phyloP scores from a whole-genome alignment of 2,329 filamentous ascomycete genomes.

The Colletotrichum chlorophyti region DNA sequence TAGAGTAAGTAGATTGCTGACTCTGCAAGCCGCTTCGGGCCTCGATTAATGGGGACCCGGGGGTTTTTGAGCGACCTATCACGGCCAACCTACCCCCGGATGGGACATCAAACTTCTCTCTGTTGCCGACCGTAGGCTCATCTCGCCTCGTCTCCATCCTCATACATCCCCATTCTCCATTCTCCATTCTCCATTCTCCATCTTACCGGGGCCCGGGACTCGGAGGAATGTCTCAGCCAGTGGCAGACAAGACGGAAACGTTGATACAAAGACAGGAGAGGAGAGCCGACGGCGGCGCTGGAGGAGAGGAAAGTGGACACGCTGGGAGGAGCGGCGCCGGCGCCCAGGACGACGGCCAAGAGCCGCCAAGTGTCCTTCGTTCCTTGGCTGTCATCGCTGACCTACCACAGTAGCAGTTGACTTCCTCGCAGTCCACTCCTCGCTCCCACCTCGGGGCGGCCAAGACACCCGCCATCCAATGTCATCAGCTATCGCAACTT shows the following conservation, averaged over 20 bases:
- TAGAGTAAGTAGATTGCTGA: too few relatives aligned
- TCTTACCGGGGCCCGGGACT: neutral
- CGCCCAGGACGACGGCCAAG: slow-evolving; percentile 12
- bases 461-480: slow-evolving; percentile 27
- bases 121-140: too few relatives aligned
- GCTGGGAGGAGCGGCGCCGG: slow-evolving; percentile 10
- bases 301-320: slow-evolving; percentile 24
- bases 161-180: too few relatives aligned
- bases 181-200: too few relatives aligned
- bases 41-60: neutral
- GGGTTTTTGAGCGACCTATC: neutral
- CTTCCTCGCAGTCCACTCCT: slow-evolving; percentile 8
- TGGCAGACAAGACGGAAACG: too few relatives aligned
- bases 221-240: neutral
- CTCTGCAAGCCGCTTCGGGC: too few relatives aligned
- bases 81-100: neutral
- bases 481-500: neutral
- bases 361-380: slow-evolving; percentile 14
- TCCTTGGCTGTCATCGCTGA: slow-evolving; percentile 15
- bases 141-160: too few relatives aligned
- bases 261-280: neutral
- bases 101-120: too few relatives aligned
- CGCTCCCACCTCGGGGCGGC: slow-evolving; percentile 10
- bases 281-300: slow-evolving; percentile 11
- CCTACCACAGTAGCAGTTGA: neutral